phyloP scores from a whole-genome alignment of 2,329 filamentous ascomycete genomes.

The Ceratocystis alfenasii region DNA sequence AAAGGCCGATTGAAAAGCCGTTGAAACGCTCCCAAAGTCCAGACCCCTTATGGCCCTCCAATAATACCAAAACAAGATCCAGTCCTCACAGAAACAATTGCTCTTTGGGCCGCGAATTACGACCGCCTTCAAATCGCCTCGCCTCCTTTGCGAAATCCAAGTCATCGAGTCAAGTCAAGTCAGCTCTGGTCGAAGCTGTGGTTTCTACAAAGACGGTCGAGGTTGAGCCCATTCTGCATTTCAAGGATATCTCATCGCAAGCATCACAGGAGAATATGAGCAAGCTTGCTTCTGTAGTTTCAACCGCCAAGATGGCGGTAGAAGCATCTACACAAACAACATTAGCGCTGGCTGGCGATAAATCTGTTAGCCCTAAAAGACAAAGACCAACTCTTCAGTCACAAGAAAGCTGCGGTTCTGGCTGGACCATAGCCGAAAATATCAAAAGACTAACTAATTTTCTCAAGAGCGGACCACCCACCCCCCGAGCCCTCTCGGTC shows the following conservation, averaged over 20 bases:
- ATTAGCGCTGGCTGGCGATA: too few relatives aligned
- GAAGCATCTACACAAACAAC: not conserved
- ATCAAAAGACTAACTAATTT: constrained; percentile 79
- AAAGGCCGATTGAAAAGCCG: constrained; percentile 9
- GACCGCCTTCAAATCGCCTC: constrained; percentile 15
- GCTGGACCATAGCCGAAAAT: constrained; percentile 16
- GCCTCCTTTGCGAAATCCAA: constrained; percentile 15
- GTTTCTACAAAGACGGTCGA: constrained; percentile 15
- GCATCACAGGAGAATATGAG: constrained; percentile 10
- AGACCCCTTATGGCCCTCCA: constrained; percentile 10
- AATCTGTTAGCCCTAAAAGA: too few relatives aligned
- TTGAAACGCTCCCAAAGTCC: constrained; percentile 18
- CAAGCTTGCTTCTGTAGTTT: constrained; percentile 8
- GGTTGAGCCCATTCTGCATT: not conserved
- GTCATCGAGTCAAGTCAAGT: constrained; percentile 14
- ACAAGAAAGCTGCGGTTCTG: not conserved
- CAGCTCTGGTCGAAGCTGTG: constrained; percentile 12
- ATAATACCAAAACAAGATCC: constrained; percentile 16
- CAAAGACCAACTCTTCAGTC: constrained; percentile 9
- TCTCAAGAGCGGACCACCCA: constrained; percentile 81
- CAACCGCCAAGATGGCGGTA: constrained; percentile 3
- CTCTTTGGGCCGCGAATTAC: constrained; percentile 8
- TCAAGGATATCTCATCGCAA: not conserved
- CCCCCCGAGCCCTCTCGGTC: constrained; percentile 69
- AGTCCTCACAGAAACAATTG: constrained; percentile 7